phyloP scores from a whole-genome alignment of 129 eudicot species.

The Kitagawia praeruptora region DNA sequence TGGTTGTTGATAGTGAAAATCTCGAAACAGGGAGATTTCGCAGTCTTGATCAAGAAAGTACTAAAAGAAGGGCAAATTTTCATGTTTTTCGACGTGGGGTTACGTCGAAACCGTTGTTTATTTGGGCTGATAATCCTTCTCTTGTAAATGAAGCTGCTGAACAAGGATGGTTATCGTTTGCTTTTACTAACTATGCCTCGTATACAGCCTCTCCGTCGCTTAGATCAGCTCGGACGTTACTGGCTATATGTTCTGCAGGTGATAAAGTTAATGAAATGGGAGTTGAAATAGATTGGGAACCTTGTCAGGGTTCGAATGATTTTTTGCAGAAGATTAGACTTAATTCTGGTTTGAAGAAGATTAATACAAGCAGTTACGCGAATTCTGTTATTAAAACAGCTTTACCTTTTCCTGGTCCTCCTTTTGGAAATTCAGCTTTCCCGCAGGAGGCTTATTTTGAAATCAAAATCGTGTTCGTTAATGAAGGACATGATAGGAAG shows the following conservation, averaged over 20 bases:
- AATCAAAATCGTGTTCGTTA: conserved; percentile 36
- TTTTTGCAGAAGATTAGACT: conserved; percentile 75
- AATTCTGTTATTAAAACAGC: conserved; percentile 47
- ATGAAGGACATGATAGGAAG: conserved; percentile 10
- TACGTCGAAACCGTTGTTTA: conserved; percentile 35
- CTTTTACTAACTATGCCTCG: conserved; percentile 34
- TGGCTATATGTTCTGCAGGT: conserved; percentile 33
- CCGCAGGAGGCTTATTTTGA: conserved; percentile 97
- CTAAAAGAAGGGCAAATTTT: conserved; percentile 29
- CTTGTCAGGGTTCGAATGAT: conserved; percentile 65
- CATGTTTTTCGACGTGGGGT: conserved; percentile 49
- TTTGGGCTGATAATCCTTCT: conserved; percentile 74
- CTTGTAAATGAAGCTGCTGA: conserved; percentile 76
- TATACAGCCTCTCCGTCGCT: conserved; percentile 31
- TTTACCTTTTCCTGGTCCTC: conserved; percentile 86
- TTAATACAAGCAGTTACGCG: conserved; percentile 3
- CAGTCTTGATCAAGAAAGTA: conserved; percentile 7
- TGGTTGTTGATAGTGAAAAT: conserved; percentile 2
- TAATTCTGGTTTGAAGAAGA: conserved; percentile 38
- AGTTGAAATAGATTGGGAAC: conserved; percentile 67
- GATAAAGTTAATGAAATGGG: conserved; percentile 18
- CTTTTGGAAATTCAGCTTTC: conserved; percentile 48
- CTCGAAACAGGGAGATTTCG: conserved; percentile 54
- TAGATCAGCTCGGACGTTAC: conserved; percentile 36
- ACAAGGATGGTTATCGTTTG: conserved; percentile 83